These are phyloP conservation scores for Trichoderma oligosporum DNA, from an alignment of 2,329 filamentous ascomycete genomes.

Conservation along the genomic window DNA sequence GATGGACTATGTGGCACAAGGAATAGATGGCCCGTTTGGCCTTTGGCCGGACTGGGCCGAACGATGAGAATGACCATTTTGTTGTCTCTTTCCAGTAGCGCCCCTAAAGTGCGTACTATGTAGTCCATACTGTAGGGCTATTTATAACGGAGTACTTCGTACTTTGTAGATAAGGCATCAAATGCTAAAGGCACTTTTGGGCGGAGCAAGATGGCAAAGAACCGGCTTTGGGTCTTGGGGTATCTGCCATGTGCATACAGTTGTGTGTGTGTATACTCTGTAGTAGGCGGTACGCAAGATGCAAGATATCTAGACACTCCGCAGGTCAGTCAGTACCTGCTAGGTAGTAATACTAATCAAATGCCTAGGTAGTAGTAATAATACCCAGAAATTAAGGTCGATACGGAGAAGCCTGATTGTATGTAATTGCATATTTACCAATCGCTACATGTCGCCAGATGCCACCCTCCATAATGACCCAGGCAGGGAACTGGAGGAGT, in stretches of 20 bases:
- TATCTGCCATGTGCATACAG: constrained; percentile 2
- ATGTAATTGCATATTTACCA: neutral
- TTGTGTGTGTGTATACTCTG: constrained; percentile 9
- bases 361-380: neutral
- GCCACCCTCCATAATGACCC: neutral
- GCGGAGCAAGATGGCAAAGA: neutral
- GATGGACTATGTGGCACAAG: no score
- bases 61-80: constrained; percentile 2
- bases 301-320: no score
- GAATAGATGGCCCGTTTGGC: constrained; percentile 3
- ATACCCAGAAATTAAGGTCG: no score
- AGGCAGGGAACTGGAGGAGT: neutral
- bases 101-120: neutral
- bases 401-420: no score
- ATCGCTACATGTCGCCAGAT: neutral
- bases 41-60: constrained; percentile 4
- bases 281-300: no score
- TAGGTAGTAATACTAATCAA: no score
- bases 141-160: neutral
- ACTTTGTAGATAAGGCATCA: neutral
- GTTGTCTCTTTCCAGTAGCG: neutral
- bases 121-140: neutral
- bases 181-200: neutral
- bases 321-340: no score
- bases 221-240: neutral